Base-by-base conservation (phyloP, 345 rosid species). In the Citrus hindsii region DNA sequence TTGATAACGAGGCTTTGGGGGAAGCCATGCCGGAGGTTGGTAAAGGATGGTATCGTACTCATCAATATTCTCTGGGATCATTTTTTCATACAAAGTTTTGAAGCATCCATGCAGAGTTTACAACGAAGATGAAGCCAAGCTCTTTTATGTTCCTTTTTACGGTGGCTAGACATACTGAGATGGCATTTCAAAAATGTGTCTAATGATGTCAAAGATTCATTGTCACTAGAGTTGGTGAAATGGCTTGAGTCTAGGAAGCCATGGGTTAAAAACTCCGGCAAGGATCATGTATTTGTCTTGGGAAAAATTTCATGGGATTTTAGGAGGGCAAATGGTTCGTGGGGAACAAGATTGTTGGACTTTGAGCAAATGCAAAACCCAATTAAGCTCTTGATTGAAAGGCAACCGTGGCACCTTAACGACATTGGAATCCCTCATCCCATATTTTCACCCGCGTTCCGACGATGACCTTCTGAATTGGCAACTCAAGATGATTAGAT, bases 241-340 rank as follows among this genome's bases (percentile, higher is more conserved):
- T 95, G 99, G 97, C 92, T 95, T 4, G 86, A 82, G 53, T 81
- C 90, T 32, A 89, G 76, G 40, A 78, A 80, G 37, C 30, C 98
- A 3, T 93, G 98, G 93, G 73, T 24, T 60, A 71, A 33, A 59
- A 90, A 88, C 67, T 81, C 88, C 0, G 96, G 97, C 4, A 89
- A 86, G 79, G 97, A 95, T 83, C 97, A 95, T n/a, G 98, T 90
- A 3, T 88, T 95, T n/a, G 98, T 91, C 35, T 73, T 93, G 46
- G 97, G 95, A 4, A 95, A 93, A 75, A 82, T 92, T 69, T 90
- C 98, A 37, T 93, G 97, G 98, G 98, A 95, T 87, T 95, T 95
- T 83, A 83, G 98, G 80, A 91, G 98, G 79, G 68, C 22, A n/a
- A 80, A 82, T 19, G 69, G 83, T 80, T 77, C 88, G 24, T 93